Conservation (phyloP, 345 rosid genomes). For the Boechera divaricarpa region DNA sequence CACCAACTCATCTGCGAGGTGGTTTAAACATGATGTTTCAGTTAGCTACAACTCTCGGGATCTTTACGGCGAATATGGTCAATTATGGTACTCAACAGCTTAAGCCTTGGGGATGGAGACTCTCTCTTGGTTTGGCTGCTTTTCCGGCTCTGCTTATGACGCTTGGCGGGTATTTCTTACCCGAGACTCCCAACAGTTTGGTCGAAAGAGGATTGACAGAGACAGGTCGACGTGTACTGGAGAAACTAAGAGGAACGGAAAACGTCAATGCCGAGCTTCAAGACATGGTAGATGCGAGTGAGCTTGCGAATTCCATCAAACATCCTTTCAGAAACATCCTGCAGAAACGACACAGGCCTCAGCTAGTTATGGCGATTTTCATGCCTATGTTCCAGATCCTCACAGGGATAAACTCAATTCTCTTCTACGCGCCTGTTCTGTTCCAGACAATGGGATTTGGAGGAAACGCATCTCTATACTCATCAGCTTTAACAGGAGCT, state of each 20-base stretch:
- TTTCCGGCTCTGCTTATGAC: slow-evolving; percentile 84
- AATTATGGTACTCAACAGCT: slow-evolving; percentile 85
- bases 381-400: slow-evolving; percentile 91
- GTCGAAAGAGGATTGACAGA: slow-evolving; percentile 67
- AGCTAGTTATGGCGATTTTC: slow-evolving; percentile 77
- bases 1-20: slow-evolving; percentile 94
- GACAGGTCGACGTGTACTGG: slow-evolving; percentile 66
- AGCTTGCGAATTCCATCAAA: slow-evolving; percentile 78
- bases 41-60: slow-evolving; percentile 84
- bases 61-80: slow-evolving; percentile 92
- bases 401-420: slow-evolving; percentile 91
- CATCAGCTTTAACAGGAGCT: slow-evolving; percentile 96
- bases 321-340: slow-evolving; percentile 89
- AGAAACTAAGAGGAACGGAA: slow-evolving; percentile 75
- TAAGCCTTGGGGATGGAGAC: slow-evolving; percentile 94
- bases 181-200: slow-evolving; percentile 93
- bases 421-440: slow-evolving; percentile 92
- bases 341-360: slow-evolving; percentile 73
- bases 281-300: slow-evolving; percentile 90
- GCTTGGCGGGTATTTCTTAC: slow-evolving; percentile 70
- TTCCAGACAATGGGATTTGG: slow-evolving; percentile 92
- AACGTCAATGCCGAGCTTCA: slow-evolving; percentile 78
- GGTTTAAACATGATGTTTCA: slow-evolving; percentile 95
- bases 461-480: slow-evolving; percentile 77
- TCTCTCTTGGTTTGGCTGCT: slow-evolving; percentile 91